Evolutionary conservation across 2,329 filamentous ascomycete species (phyloP).

Genomic region (Diaporthe citrichinensis): DNA sequence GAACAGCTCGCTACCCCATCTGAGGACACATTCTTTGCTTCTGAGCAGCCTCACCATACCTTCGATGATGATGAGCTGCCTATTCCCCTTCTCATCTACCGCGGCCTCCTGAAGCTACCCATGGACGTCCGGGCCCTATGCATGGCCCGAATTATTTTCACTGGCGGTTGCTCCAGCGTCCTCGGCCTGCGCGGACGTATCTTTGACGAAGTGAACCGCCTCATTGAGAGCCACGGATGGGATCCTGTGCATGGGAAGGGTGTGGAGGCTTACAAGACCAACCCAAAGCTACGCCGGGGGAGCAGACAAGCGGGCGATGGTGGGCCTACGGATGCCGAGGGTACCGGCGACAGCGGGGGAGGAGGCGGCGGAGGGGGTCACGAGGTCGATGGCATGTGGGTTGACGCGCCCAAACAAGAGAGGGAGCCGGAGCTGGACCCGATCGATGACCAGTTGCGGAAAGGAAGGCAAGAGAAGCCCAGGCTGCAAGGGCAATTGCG

Average conservation of each 20-base stretch:
- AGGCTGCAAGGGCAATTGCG: conserved; percentile 71
- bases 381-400: conserved; percentile 53
- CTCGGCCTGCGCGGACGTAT: conserved; percentile 85
- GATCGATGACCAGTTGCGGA: conserved; percentile 71
- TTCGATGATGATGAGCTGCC: conserved; percentile 92
- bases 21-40: conserved; percentile 80
- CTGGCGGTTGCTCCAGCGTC: conserved; percentile 83
- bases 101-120: conserved; percentile 80
- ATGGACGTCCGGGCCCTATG: conserved; percentile 87
- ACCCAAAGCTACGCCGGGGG: conserved; percentile 56
- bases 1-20: conserved; percentile 79
- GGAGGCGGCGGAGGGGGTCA: conserved; percentile 46
- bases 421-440: conserved; percentile 64
- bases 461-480: conserved; percentile 55
- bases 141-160: conserved; percentile 90
- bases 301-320: conserved; percentile 45
- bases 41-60: conserved; percentile 63
- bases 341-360: conserved; percentile 44
- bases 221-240: conserved; percentile 82
- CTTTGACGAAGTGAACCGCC: conserved; percentile 77
- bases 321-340: conserved; percentile 43
- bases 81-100: conserved; percentile 82
- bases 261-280: conserved; percentile 66
- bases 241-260: conserved; percentile 80
- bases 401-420: conserved; percentile 58